These are phyloP conservation scores for Dipteronia sinensis DNA, from an alignment of 345 rosid species.

Conservation along the genomic window DNA sequence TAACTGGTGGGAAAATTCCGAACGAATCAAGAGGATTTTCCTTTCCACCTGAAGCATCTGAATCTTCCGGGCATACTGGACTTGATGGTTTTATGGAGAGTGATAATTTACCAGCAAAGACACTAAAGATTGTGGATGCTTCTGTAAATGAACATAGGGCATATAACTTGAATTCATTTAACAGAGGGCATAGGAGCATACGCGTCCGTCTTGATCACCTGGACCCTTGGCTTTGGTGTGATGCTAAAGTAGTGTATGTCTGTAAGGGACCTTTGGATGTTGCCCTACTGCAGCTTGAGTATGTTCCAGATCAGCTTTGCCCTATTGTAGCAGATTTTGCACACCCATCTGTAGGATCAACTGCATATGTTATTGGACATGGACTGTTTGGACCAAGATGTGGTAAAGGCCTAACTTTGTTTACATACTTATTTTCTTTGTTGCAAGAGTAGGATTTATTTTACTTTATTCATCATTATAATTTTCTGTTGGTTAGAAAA, in stretches of 20 bases:
- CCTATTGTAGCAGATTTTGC: conserved; percentile 51
- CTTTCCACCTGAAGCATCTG: conserved; percentile 33
- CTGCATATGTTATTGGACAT: conserved; percentile 80
- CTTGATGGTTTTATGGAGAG: conserved; percentile 32
- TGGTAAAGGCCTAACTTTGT: conserved; percentile 46
- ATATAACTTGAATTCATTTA: conserved; percentile 38
- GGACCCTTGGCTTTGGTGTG: conserved; percentile 76
- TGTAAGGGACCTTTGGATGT: conserved; percentile 84
- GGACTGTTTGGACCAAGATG: conserved; percentile 89
- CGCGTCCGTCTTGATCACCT: conserved; percentile 72
- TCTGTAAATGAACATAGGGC: conserved; percentile 29
- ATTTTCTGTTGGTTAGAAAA: neutral
- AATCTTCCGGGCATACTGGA: conserved; percentile 28
- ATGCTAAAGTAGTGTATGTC: conserved; percentile 71
- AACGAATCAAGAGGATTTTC: conserved; percentile 21
- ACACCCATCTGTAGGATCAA: conserved; percentile 67
- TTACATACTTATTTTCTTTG: conserved; percentile 6
- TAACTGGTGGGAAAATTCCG: conserved; percentile 37
- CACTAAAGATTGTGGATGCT: conserved; percentile 27
- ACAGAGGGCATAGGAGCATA: conserved; percentile 44
- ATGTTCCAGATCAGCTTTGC: conserved; percentile 56
- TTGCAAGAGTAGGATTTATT: neutral
- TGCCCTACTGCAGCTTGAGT: conserved; percentile 73
- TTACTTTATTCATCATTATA: neutral
- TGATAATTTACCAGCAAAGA: conserved; percentile 23